These are phyloP conservation scores for Clonostachys rosea DNA, from an alignment of 2,329 filamentous ascomycete genomes.

Conservation along the genomic window DNA sequence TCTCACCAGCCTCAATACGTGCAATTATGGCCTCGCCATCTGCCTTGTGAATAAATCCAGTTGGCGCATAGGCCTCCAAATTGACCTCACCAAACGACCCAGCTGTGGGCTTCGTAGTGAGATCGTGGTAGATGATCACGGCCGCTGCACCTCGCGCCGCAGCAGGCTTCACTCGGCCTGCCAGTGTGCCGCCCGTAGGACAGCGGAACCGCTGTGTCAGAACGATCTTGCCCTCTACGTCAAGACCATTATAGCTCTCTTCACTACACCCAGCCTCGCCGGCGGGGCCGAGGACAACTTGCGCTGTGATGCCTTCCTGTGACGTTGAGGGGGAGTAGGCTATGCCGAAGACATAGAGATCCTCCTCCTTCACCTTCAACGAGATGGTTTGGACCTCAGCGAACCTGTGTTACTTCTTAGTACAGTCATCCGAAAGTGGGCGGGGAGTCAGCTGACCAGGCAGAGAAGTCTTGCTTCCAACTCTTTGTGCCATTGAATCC, in stretches of 20 bases:
- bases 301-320: conserved; percentile 16
- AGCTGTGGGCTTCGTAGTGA: conserved; percentile 18
- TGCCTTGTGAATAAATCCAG: conserved; percentile 19
- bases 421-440: too few species aligned
- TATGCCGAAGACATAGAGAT: conserved; percentile 15
- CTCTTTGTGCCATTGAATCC: conserved; percentile 24
- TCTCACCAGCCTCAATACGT: conserved; percentile 22
- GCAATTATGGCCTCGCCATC: conserved; percentile 16
- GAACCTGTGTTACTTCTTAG: background rate
- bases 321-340: conserved; percentile 22
- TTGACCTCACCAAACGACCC: conserved; percentile 17
- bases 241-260: conserved; percentile 14
- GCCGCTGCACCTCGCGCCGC: conserved; percentile 17
- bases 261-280: conserved; percentile 15
- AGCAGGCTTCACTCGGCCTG: conserved; percentile 18
- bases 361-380: conserved; percentile 11
- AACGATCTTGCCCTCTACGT: conserved; percentile 21
- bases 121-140: conserved; percentile 21
- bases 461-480: conserved; percentile 45
- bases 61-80: conserved; percentile 11
- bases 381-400: conserved; percentile 26
- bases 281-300: conserved; percentile 17
- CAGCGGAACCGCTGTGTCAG: conserved; percentile 21
- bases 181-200: conserved; percentile 20
- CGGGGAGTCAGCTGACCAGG: conserved; percentile 13